These are phyloP conservation scores for Cystofilobasidium capitatum DNA, from an alignment of 768 basidiomycete genomes.

Conservation along the genomic window DNA sequence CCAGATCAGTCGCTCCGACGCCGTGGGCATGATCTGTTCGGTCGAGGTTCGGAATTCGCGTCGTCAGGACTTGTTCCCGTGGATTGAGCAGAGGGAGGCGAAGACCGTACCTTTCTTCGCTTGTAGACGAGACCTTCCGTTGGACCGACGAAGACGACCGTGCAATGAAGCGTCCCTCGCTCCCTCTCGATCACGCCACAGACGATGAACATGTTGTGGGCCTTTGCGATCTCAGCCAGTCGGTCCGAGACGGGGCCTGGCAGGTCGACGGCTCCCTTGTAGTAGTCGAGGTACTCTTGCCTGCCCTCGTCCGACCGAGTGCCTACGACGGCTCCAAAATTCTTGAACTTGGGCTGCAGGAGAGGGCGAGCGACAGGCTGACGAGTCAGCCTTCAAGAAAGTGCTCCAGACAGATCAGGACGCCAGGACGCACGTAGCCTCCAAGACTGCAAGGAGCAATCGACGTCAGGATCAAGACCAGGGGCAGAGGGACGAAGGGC, in stretches of 20 bases:
- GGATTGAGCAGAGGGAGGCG: not conserved
- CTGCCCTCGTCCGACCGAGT: conserved; percentile 48
- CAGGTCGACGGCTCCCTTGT: conserved; percentile 50
- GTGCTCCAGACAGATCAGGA: too few species aligned
- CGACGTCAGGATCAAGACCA: not conserved
- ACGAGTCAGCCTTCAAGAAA: not conserved
- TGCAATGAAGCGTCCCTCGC: conserved; percentile 55
- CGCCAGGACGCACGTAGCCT: too few species aligned
- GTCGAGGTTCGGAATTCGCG: too few species aligned
- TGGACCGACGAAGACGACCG: conserved; percentile 52
- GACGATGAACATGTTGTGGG: conserved; percentile 50
- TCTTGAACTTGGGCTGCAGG: conserved; percentile 28
- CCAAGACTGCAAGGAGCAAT: too few species aligned
- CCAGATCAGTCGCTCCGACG: conserved; percentile 54
- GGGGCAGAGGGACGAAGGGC: not conserved
- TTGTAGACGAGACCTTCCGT: conserved; percentile 50
- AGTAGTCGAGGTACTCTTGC: conserved; percentile 52
- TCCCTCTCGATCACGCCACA: conserved; percentile 55
- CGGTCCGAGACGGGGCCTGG: conserved; percentile 46
- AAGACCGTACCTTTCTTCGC: conserved; percentile 45
- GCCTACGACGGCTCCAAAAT: conserved; percentile 49
- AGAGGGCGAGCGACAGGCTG: not conserved
- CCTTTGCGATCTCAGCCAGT: conserved; percentile 48
- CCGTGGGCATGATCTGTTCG: conserved; percentile 51
- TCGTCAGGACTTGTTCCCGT: not conserved